Conservation (phyloP, 2,329 filamentous ascomycete species). For the Orbilia quercus region DNA sequence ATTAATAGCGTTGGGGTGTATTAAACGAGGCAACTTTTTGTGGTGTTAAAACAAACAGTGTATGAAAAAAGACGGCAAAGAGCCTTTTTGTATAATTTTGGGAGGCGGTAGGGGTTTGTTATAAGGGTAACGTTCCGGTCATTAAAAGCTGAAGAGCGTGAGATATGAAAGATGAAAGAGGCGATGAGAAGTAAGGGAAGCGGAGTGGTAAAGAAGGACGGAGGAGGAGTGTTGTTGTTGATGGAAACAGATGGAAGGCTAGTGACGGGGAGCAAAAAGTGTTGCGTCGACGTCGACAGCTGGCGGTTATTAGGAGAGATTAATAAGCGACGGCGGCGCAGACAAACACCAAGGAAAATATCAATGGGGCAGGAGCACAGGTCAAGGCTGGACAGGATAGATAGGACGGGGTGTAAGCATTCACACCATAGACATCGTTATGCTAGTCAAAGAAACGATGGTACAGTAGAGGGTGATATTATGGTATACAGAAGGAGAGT, state of each 20-base stretch:
- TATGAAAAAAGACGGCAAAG: too few relatives aligned
- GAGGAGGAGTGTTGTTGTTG: constrained; percentile 22
- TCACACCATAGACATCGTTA: constrained; percentile 53
- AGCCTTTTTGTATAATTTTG: constrained; percentile 4
- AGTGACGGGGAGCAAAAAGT: constrained; percentile 12
- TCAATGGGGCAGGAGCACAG: constrained; percentile 2
- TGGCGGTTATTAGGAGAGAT: constrained; percentile 53
- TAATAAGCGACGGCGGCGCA: constrained; percentile 48
- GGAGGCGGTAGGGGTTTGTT: constrained; percentile 3
- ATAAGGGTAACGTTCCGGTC: constrained; percentile 52
- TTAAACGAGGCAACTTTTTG: constrained; percentile 46
- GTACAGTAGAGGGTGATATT: constrained; percentile 12
- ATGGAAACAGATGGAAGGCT: constrained; percentile 34
- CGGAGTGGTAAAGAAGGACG: constrained; percentile 4
- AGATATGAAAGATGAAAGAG: too few relatives aligned
- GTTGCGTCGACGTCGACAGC: constrained; percentile 49
- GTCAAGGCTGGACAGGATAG: neutral
- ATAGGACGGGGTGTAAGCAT: constrained; percentile 4
- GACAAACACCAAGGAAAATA: constrained; percentile 35
- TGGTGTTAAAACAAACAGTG: neutral
- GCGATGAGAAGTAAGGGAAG: too few relatives aligned
- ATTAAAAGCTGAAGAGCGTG: constrained; percentile 29
- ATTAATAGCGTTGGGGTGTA: constrained; percentile 29
- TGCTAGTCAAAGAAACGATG: constrained; percentile 56
- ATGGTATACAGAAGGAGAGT: neutral